phyloP scores from a whole-genome alignment of 495 filamentous ascomycete genomes.

The Aspergillus nanangensis region DNA sequence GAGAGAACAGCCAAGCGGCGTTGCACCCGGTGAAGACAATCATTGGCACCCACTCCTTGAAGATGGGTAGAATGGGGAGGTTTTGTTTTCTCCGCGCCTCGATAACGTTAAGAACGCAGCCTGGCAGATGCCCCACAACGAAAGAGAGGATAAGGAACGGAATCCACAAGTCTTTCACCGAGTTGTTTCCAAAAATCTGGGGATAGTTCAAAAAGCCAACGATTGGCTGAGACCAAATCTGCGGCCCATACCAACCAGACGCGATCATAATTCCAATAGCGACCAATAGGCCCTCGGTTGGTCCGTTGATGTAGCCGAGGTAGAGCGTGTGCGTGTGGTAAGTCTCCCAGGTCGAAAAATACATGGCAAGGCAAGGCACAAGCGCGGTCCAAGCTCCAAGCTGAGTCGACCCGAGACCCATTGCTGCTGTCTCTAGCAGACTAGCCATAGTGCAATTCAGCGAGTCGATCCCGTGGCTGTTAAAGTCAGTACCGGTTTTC shows the following conservation, averaged over 20 bases:
- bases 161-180: conserved; percentile 84
- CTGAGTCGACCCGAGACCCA: conserved; percentile 79
- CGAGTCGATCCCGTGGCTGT: conserved; percentile 90
- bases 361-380: conserved; percentile 92
- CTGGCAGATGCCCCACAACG: conserved; percentile 75
- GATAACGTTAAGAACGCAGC: conserved; percentile 74
- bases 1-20: conserved; percentile 81
- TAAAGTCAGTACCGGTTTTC: conserved; percentile 25
- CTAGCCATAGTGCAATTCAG: conserved; percentile 92
- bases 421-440: conserved; percentile 81
- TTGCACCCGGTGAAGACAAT: conserved; percentile 68
- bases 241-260: conserved; percentile 82
- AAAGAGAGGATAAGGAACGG: conserved; percentile 67
- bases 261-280: conserved; percentile 80
- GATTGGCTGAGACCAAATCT: conserved; percentile 78
- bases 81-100: conserved; percentile 65
- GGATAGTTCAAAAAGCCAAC: conserved; percentile 56
- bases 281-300: conserved; percentile 90
- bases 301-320: conserved; percentile 94
- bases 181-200: conserved; percentile 57
- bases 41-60: conserved; percentile 95
- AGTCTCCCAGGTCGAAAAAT: conserved; percentile 99
- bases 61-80: conserved; percentile 76
- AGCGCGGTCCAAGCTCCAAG: conserved; percentile 88
- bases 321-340: conserved; percentile 98